Evolutionary conservation across 208 protist species (phyloP), one percentile per base, ranked within the genome.

Genomic region (Wallacemonas rigidus): DNA sequence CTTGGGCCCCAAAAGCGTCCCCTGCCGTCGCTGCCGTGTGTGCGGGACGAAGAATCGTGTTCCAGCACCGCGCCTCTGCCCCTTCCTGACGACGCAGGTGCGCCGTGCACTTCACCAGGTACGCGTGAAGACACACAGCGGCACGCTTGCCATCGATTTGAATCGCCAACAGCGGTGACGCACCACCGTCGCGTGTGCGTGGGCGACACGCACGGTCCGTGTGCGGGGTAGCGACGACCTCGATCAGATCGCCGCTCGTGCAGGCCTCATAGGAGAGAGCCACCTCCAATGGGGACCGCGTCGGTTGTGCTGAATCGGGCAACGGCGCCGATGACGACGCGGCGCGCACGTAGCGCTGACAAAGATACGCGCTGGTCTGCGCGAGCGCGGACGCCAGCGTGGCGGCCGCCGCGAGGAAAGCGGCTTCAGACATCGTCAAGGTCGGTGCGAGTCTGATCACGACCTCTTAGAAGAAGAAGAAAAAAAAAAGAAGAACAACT

Each of bases 401-500:
- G 45, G 45, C 6, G 45, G 45, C 45, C 8, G 45, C 45, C 12
- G 45, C 45, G 8, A 50, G 45, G 8, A 50, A 50, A 14, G 45
- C 45, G 6, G 6, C 45, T 12, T 50, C 45, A 6, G 45, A 74
- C 55, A 1, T 36, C 6, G n/a, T 71, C 54, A 5, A 77, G 57
- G 7, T 77, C 45, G 3, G 38, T 40, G 39, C 67, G 67, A 15
- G 73, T 67, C 9, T 73, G 26, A 26, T 26, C 26, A 26, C 26
- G 26, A 26, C 26, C 26, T 26, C 26, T 26, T 26, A 26, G 26
- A 26, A 26, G 26, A 26, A 26, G 26, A 26, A 26, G 26, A 26
- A 26, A 0, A 26, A 26, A 26, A 26, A 26, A 26, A 26, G 0
- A 26, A 26, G 26, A 26, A 26, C 26, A 26, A 26, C 26, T 26